These are phyloP conservation scores for Auxenochlorella protothecoides DNA, from an alignment of 139 green algal genomes.

Conservation along the genomic window DNA sequence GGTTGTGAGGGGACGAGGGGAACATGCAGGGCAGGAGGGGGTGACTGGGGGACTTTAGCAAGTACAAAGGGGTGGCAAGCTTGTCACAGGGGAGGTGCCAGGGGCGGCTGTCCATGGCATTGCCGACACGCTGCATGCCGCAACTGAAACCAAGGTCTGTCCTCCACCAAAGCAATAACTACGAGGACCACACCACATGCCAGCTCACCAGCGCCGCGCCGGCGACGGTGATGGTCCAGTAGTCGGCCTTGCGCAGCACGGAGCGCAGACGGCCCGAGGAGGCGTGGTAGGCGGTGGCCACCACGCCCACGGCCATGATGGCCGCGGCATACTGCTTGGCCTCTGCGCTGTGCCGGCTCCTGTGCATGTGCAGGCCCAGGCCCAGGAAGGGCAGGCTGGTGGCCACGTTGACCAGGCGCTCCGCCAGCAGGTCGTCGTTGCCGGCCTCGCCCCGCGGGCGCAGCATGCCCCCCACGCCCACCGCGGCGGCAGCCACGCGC, in stretches of 20 bases:
- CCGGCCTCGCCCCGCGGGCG: slow-evolving; percentile 14
- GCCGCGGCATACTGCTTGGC: slow-evolving; percentile 40
- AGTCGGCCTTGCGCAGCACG: slow-evolving; percentile 52
- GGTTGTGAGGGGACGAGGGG: too few relatives aligned
- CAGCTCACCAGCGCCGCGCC: slow-evolving; percentile 29
- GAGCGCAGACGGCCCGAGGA: slow-evolving; percentile 29
- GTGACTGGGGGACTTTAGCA: too few relatives aligned
- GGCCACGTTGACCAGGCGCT: slow-evolving; percentile 47
- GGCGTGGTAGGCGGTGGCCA: slow-evolving; percentile 41
- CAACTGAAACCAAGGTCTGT: too few relatives aligned
- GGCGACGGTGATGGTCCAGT: slow-evolving; percentile 41
- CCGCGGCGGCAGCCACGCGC: background rate
- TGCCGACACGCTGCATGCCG: too few relatives aligned
- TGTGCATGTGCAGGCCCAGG: slow-evolving; percentile 40
- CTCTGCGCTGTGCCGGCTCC: slow-evolving; percentile 24
- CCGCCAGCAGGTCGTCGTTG: slow-evolving; percentile 37
- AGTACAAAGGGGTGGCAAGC: too few relatives aligned
- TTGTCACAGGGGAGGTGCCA: too few relatives aligned
- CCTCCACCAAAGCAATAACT: too few relatives aligned
- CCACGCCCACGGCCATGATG: slow-evolving; percentile 42
- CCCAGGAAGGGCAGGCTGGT: slow-evolving; percentile 51
- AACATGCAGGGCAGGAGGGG: too few relatives aligned
- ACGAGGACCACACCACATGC: too few relatives aligned
- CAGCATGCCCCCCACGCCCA: slow-evolving; percentile 12
- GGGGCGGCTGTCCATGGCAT: too few relatives aligned